These are phyloP conservation scores for Gossypium sturtianum DNA, from an alignment of 345 rosid genomes.

Conservation along the genomic window DNA sequence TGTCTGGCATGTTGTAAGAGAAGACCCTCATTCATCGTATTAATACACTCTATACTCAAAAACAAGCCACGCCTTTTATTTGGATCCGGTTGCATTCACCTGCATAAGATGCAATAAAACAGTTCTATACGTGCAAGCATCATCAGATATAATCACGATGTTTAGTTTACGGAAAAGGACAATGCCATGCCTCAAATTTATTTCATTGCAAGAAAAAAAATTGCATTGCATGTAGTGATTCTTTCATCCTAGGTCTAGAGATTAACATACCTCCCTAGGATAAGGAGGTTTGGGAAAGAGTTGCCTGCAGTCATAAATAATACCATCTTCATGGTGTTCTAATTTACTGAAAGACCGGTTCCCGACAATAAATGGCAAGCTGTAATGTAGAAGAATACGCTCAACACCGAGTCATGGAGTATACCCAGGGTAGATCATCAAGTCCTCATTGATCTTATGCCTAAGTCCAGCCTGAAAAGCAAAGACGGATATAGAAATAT, in stretches of 20 bases:
- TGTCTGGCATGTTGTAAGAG: constrained; percentile 62
- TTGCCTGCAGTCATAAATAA: constrained; percentile 73
- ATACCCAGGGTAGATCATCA: constrained; percentile 98
- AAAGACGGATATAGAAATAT: neutral
- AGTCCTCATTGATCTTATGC: constrained; percentile 79
- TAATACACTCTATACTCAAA: constrained; percentile 73
- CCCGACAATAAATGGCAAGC: constrained; percentile 76
- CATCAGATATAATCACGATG: neutral
- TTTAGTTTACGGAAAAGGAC: neutral
- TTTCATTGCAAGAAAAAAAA: neutral
- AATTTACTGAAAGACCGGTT: constrained; percentile 95
- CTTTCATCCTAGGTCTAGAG: constrained; percentile 11
- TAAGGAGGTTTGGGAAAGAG: constrained; percentile 95
- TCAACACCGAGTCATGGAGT: constrained; percentile 70
- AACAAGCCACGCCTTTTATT: constrained; percentile 49
- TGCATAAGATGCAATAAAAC: constrained; percentile 19
- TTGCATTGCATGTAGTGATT: neutral
- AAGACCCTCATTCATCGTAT: constrained; percentile 89
- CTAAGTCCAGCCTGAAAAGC: constrained; percentile 67
- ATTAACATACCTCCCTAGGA: constrained; percentile 77
- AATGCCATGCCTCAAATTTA: neutral
- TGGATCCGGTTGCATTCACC: constrained; percentile 76
- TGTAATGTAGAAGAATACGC: constrained; percentile 90
- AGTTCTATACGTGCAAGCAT: neutral
- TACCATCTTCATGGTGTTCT: constrained; percentile 82